Percentiles rank a stretch among this genome's conserved stretches.
phyloP scores from a whole-genome alignment of 2,329 filamentous ascomycete genomes.

The Ceratocystis colombiana region DNA sequence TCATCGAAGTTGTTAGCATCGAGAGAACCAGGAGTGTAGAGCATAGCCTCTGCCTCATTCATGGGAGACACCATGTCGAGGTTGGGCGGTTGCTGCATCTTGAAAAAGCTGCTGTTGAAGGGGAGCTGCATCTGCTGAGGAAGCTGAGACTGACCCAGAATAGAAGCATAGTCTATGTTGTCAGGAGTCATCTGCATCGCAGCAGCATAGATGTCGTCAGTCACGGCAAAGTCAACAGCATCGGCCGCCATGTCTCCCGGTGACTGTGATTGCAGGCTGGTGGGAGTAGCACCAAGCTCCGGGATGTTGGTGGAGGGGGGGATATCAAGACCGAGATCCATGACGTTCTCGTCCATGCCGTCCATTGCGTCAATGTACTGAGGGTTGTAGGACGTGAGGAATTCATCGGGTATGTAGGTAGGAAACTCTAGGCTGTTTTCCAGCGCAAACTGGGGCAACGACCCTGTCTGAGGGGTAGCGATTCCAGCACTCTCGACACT shows the following conservation, averaged over 20 bases:
- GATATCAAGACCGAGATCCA: constrained; percentile 24
- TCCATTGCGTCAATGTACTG: constrained; percentile 32
- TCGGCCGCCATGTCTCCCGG: constrained; percentile 32
- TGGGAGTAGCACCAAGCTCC: constrained; percentile 22
- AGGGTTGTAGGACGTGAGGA: constrained; percentile 32
- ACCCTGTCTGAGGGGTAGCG: constrained; percentile 49
- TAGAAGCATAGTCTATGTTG: constrained; percentile 27
- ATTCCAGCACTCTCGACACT: constrained; percentile 38
- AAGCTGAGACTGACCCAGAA: constrained; percentile 34
- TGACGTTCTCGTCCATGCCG: constrained; percentile 30
- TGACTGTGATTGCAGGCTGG: constrained; percentile 22
- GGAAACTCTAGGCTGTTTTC: constrained; percentile 40
- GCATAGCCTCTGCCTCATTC: constrained; percentile 44
- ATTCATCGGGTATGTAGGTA: constrained; percentile 41
- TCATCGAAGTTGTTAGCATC: constrained; percentile 56
- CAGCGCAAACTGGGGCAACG: constrained; percentile 30
- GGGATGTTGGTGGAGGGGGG: constrained; percentile 18
- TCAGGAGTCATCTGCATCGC: constrained; percentile 39
- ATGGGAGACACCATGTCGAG: constrained; percentile 48
- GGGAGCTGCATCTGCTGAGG: constrained; percentile 18
- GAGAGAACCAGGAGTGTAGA: constrained; percentile 55
- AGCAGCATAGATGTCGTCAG: constrained; percentile 54
- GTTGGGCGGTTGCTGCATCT: constrained; percentile 17
- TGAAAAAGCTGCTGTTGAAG: constrained; percentile 10
- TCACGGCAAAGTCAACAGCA: constrained; percentile 50